Evolutionary conservation across 2,329 filamentous ascomycete species (phyloP).

Genomic region (Fusarium anthophilum): DNA sequence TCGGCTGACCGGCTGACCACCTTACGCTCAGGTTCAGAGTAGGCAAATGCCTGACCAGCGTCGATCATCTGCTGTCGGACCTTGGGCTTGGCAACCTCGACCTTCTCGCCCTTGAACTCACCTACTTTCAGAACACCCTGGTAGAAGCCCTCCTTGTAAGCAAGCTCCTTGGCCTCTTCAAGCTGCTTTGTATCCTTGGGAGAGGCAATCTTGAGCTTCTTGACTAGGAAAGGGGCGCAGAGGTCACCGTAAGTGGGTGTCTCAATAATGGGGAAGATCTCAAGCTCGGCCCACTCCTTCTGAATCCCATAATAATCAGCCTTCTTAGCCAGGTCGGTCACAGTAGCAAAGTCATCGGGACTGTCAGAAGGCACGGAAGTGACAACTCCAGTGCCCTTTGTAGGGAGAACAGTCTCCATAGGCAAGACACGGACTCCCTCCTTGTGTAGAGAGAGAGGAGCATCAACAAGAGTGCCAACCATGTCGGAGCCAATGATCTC

Average conservation of each 20-base stretch:
- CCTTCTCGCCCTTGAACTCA: slow-evolving; percentile 86
- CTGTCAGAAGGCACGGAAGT: slow-evolving; percentile 96
- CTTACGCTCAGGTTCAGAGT: slow-evolving; percentile 90
- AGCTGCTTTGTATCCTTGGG: slow-evolving; percentile 92
- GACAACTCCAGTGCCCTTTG: slow-evolving; percentile 96
- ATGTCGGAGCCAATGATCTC: slow-evolving; percentile 82
- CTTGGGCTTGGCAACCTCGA: slow-evolving; percentile 87
- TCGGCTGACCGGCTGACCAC: slow-evolving; percentile 91
- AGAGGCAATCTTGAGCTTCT: slow-evolving; percentile 95
- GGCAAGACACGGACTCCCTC: slow-evolving; percentile 88
- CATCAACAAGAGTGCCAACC: slow-evolving; percentile 88
- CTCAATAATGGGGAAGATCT: slow-evolving; percentile 88
- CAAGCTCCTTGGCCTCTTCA: slow-evolving; percentile 92
- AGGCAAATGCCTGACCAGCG: slow-evolving; percentile 83
- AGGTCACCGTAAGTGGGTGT: slow-evolving; percentile 89
- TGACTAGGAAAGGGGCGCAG: slow-evolving; percentile 82
- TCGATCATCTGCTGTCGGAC: slow-evolving; percentile 82
- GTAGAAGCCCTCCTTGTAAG: slow-evolving; percentile 98
- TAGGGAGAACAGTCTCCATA: slow-evolving; percentile 92
- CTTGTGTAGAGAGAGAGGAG: slow-evolving; percentile 86
- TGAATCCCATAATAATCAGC: slow-evolving; percentile 95
- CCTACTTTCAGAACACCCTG: slow-evolving; percentile 90
- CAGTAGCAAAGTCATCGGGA: slow-evolving; percentile 90
- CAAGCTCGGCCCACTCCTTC: slow-evolving; percentile 94
- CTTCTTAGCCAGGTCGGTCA: slow-evolving; percentile 91